Evolutionary conservation across 129 eudicot species (phyloP).

Genomic region (Calendula officinalis): DNA sequence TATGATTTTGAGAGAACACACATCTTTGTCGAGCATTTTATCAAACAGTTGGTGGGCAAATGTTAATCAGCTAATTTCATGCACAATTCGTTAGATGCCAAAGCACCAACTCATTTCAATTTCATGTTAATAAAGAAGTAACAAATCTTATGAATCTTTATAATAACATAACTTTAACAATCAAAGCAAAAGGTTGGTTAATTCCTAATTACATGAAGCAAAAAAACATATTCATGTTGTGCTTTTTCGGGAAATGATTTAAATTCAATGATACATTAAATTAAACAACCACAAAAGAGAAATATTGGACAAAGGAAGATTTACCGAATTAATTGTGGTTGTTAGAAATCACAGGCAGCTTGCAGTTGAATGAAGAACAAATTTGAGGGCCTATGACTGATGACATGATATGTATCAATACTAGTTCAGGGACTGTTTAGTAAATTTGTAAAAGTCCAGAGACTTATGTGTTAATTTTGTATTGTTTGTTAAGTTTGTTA

Average conservation of each 20-base stretch:
- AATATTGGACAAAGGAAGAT: background rate
- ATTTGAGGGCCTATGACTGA: no score
- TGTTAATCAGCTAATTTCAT: no score
- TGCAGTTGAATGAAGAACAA: background rate
- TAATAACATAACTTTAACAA: background rate
- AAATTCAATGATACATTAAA: background rate
- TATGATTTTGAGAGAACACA: background rate
- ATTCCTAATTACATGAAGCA: background rate
- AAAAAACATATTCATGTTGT: background rate
- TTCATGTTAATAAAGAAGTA: slow-evolving; percentile 12
- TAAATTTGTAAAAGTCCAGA: no score
- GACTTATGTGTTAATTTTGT: no score
- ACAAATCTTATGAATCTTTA: no score
- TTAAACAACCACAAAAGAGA: background rate
- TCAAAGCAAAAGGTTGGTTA: background rate
- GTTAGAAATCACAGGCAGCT: background rate
- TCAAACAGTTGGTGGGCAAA: slow-evolving; percentile 21
- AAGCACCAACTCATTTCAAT: background rate
- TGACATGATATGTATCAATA: no score
- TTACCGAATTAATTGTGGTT: slow-evolving; percentile 4
- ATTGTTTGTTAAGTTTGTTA: no score
- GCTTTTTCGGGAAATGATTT: background rate
- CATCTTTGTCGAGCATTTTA: slow-evolving; percentile 21
- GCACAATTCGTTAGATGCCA: background rate
- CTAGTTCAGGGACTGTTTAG: no score